Percentiles rank a stretch among this genome's conserved stretches.
These are phyloP conservation scores for Basidioascus undulatus DNA, from an alignment of 768 basidiomycete species.

Conservation along the genomic window DNA sequence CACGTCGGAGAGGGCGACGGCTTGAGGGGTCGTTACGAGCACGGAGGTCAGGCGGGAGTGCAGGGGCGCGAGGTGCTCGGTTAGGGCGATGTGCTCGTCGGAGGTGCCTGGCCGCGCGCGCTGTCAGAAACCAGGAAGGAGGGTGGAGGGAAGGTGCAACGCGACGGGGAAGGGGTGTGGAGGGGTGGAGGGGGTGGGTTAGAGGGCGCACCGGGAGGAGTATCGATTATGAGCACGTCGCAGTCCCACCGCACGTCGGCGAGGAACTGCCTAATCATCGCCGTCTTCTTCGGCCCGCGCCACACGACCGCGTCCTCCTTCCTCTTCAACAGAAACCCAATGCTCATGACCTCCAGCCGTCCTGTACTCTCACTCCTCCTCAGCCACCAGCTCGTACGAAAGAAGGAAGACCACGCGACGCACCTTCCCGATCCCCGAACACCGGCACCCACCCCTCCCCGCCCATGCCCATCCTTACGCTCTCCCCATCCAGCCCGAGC, in stretches of 20 bases:
- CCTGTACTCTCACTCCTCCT: constrained; percentile 16
- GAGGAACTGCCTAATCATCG: constrained; percentile 89
- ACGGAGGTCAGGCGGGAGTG: constrained; percentile 55
- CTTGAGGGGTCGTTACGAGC: constrained; percentile 92
- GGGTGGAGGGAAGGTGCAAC: constrained; percentile 8
- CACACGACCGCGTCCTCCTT: constrained; percentile 86
- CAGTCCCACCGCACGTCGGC: constrained; percentile 85
- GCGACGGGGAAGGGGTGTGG: not conserved
- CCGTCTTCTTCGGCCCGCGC: constrained; percentile 96
- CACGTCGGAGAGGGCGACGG: constrained; percentile 79
- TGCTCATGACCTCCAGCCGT: constrained; percentile 80
- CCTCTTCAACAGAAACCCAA: constrained; percentile 77
- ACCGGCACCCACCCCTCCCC: constrained; percentile 96
- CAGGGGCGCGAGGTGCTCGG: constrained; percentile 76
- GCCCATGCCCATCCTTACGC: constrained; percentile 77
- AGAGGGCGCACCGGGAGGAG: constrained; percentile 58
- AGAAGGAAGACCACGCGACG: not conserved
- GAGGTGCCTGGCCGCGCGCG: constrained; percentile 54
- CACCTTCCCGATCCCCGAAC: constrained; percentile 53
- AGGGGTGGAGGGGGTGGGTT: not conserved
- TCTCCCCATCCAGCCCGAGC: constrained; percentile 67
- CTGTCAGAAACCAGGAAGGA: not conserved
- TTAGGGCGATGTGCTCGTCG: constrained; percentile 85
- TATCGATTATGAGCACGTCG: constrained; percentile 82
- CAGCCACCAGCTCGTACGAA: not conserved